A percentile compares a stretch with the other conserved stretches of the same genome.
Conservation (phyloP, 148 eudicot species). For the Chenopodium album region DNA sequence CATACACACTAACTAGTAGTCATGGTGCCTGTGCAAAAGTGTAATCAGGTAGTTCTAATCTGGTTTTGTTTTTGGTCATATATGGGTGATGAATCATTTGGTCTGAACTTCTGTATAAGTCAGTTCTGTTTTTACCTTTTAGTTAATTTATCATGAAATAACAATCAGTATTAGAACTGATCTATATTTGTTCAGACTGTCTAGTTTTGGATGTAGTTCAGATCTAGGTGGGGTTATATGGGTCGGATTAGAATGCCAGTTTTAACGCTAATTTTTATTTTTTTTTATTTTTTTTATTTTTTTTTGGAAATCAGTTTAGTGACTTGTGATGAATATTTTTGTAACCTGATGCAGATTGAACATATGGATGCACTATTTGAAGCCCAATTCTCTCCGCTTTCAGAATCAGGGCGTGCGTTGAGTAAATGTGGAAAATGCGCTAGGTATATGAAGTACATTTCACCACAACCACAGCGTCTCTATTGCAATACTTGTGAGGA, state of each 20-base stretch:
- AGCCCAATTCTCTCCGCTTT: slow-evolving; percentile 95
- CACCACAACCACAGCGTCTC: slow-evolving; percentile 72
- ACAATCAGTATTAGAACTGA: neutral
- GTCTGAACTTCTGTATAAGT: neutral
- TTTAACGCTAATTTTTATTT: neutral
- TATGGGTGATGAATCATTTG: neutral
- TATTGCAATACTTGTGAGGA: slow-evolving; percentile 89
- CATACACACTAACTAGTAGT: neutral
- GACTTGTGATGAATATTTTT: neutral
- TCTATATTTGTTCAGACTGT: neutral
- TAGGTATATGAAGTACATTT: slow-evolving; percentile 86
- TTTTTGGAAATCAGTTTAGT: neutral
- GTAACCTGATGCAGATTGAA: slow-evolving; percentile 64
- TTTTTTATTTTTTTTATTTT: too few relatives aligned
- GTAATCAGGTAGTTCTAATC: neutral
- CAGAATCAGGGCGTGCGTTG: slow-evolving; percentile 78
- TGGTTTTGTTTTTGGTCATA: neutral
- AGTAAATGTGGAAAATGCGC: slow-evolving; percentile 94
- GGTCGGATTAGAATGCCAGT: neutral
- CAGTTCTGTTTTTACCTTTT: neutral
- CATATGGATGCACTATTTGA: slow-evolving; percentile 94
- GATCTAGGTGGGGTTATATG: neutral
- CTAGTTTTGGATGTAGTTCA: neutral
- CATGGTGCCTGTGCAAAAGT: neutral
- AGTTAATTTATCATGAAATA: neutral